Evolutionary conservation across 2,329 filamentous ascomycete genomes (phyloP).

Genomic region (Stemphylium vesicarium): DNA sequence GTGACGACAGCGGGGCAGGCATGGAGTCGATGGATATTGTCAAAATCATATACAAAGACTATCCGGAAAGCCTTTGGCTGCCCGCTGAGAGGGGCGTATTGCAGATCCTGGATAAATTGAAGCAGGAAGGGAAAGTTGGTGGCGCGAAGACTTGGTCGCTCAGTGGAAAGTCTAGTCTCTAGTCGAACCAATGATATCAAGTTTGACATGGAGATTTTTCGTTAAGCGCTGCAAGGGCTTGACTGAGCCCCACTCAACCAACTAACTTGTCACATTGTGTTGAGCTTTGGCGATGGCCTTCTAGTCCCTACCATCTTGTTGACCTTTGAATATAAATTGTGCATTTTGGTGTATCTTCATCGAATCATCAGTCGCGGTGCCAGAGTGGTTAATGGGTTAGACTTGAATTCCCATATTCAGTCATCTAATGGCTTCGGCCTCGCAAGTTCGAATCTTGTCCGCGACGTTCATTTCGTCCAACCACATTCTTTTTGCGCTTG

Average conservation of each 20-base stretch:
- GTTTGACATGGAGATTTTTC: background rate
- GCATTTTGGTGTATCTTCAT: background rate
- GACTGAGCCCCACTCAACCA: constrained; percentile 1
- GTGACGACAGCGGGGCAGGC: constrained; percentile 38
- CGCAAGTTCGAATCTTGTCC: constrained; percentile 50
- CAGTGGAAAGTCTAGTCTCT: constrained; percentile 42
- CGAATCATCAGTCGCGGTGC: constrained; percentile 36
- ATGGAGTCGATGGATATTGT: constrained; percentile 84
- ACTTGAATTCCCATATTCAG: constrained; percentile 47
- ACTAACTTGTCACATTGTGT: too few species aligned
- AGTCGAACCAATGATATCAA: constrained; percentile 9
- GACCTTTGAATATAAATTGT: background rate
- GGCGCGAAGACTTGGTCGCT: constrained; percentile 47
- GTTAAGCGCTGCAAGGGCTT: background rate
- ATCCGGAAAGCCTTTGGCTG: constrained; percentile 74
- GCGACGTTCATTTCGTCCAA: constrained; percentile 17
- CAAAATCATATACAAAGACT: constrained; percentile 82
- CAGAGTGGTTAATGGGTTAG: constrained; percentile 54
- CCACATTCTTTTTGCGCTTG: background rate
- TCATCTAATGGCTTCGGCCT: constrained; percentile 53
- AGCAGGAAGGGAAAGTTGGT: constrained; percentile 71
- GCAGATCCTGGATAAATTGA: constrained; percentile 81
- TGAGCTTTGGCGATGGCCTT: background rate
- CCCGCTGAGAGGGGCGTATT: constrained; percentile 78
- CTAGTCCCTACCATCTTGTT: too few species aligned